Conservation (phyloP, 176 grass and related monocot species). For the Zea mays region DNA sequence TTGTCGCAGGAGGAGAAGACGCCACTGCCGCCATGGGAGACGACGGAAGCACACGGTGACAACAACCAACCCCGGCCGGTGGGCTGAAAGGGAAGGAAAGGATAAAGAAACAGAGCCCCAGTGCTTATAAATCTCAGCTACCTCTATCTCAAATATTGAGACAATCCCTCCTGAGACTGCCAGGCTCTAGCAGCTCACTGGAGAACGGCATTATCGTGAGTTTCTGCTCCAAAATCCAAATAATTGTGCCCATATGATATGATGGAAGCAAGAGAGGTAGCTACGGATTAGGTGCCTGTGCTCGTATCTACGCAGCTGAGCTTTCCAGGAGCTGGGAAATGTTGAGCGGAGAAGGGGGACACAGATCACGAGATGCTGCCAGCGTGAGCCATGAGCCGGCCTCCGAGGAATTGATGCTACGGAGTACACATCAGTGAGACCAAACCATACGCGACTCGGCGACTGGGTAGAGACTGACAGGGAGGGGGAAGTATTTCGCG, state of each 20-base stretch:
- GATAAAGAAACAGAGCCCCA: background rate
- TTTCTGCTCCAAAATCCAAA: conserved; percentile 37
- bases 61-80: background rate
- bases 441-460: too few relatives aligned
- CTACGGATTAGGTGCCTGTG: background rate
- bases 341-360: conserved; percentile 9
- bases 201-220: conserved; percentile 37
- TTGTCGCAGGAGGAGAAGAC: conserved; percentile 7
- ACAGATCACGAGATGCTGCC: conserved; percentile 32
- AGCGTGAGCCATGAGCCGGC: conserved; percentile 17
- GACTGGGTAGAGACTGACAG: too few relatives aligned
- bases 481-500: conserved; percentile 23
- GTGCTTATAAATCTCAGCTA: background rate
- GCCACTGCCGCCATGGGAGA: conserved; percentile 47
- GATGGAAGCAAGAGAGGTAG: conserved; percentile 15
- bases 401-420: background rate
- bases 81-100: background rate
- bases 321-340: conserved; percentile 41
- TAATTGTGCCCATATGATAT: conserved; percentile 34
- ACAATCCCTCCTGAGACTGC: background rate
- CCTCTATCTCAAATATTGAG: background rate
- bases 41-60: background rate
- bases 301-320: conserved; percentile 22
- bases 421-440: background rate
- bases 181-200: conserved; percentile 20